phyloP scores from a whole-genome alignment of 345 rosid genomes.

The Eucalyptus marginata region DNA sequence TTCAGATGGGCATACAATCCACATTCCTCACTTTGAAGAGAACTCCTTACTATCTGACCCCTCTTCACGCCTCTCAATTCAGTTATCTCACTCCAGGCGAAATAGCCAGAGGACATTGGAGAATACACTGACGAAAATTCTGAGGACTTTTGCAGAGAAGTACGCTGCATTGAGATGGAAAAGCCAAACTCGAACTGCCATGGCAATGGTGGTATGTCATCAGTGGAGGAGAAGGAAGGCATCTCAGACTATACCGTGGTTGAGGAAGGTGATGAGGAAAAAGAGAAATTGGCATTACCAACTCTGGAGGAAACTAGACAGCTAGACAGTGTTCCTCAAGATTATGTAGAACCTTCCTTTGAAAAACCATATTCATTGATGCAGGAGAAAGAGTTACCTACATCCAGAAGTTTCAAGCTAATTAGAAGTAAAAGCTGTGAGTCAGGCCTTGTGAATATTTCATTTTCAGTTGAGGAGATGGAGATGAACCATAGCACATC shows the following conservation, averaged over 20 bases:
- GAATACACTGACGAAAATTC: conserved; percentile 25
- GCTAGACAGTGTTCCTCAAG: neutral
- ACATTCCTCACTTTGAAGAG: conserved; percentile 37
- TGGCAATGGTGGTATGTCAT: conserved; percentile 7
- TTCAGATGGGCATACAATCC: conserved; percentile 45
- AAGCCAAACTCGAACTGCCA: conserved; percentile 10
- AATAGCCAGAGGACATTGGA: conserved; percentile 16
- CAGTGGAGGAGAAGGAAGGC: neutral
- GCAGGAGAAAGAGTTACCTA: conserved; percentile 18
- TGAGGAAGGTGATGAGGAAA: conserved; percentile 8
- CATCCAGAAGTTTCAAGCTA: conserved; percentile 26
- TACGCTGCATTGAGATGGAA: conserved; percentile 46
- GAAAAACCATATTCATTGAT: conserved; percentile 18
- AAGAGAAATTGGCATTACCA: conserved; percentile 9
- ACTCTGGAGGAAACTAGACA: conserved; percentile 8
- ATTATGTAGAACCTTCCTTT: conserved; percentile 19
- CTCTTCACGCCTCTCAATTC: conserved; percentile 14
- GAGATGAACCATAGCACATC: conserved; percentile 17
- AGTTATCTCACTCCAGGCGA: conserved; percentile 7
- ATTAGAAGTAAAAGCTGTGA: conserved; percentile 60
- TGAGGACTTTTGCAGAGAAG: conserved; percentile 38
- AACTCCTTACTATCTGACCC: conserved; percentile 13
- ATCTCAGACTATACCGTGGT: conserved; percentile 4
- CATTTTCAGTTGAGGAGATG: conserved; percentile 11
- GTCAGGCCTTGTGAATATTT: conserved; percentile 19